A percentile compares a stretch with the other conserved stretches of the same genome.
These are phyloP conservation scores for Xerocomus minutiporus DNA, from an alignment of 1,284 basidiomycete species.

Conservation along the genomic window DNA sequence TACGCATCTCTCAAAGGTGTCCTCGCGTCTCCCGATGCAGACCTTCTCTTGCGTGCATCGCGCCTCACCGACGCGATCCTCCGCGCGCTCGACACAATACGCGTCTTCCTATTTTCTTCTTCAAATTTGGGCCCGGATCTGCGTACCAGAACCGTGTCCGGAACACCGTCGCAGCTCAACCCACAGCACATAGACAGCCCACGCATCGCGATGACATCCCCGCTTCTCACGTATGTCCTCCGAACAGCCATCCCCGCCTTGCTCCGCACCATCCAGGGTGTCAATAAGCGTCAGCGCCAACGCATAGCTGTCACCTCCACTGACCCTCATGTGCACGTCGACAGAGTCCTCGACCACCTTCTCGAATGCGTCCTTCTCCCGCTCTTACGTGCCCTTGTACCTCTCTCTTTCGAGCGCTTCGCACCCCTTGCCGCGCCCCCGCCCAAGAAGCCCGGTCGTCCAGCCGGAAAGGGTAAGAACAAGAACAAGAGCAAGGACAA, in stretches of 20 bases:
- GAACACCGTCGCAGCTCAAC: neutral
- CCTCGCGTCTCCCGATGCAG: slow-evolving; percentile 9
- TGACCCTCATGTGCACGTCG: slow-evolving; percentile 10
- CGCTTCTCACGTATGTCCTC: slow-evolving; percentile 24
- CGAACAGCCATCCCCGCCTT: slow-evolving; percentile 18
- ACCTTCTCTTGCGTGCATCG: slow-evolving; percentile 8
- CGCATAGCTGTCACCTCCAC: neutral
- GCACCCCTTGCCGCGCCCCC: slow-evolving; percentile 5
- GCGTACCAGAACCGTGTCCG: neutral
- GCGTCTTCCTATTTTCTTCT: slow-evolving; percentile 24
- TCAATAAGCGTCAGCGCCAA: slow-evolving; percentile 8
- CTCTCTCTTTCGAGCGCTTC: slow-evolving; percentile 21
- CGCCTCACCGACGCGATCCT: slow-evolving; percentile 20
- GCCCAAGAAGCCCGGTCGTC: slow-evolving; percentile 3
- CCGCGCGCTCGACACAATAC: slow-evolving; percentile 17
- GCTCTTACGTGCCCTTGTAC: slow-evolving; percentile 19
- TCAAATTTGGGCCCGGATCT: neutral
- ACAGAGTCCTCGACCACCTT: slow-evolving; percentile 20
- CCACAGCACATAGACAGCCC: slow-evolving; percentile 17
- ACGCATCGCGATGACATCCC: slow-evolving; percentile 21
- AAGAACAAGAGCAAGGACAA: slow-evolving; percentile 7
- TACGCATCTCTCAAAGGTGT: slow-evolving; percentile 22
- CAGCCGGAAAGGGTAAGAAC: slow-evolving; percentile 1
- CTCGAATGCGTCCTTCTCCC: slow-evolving; percentile 22
- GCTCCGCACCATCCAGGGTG: slow-evolving; percentile 6